A percentile compares a stretch with the other conserved stretches of the same genome.
These are phyloP conservation scores for Termitomyces sp. DNA, from an alignment of 768 basidiomycete genomes.

Conservation along the genomic window DNA sequence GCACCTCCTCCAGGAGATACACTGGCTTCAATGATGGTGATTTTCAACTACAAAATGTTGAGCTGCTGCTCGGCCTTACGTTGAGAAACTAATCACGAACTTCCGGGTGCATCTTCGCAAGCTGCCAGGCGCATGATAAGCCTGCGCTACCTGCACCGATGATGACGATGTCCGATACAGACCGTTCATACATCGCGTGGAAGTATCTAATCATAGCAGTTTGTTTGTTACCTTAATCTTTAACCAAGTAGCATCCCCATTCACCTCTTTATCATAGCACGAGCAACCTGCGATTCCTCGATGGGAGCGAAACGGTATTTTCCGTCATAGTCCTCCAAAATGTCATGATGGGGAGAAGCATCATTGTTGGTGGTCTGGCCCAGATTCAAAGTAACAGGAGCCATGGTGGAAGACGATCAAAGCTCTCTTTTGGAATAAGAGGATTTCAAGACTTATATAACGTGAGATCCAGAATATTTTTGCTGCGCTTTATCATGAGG, in stretches of 20 bases:
- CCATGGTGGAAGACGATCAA: constrained; percentile 4
- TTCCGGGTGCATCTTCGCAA: constrained; percentile 64
- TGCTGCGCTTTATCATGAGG: background rate
- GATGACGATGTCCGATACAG: constrained; percentile 74
- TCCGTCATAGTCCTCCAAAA: constrained; percentile 54
- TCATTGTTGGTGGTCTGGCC: background rate
- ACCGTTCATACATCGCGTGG: constrained; percentile 66
- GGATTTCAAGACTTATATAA: background rate
- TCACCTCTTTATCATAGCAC: constrained; percentile 75
- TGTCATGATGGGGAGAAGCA: constrained; percentile 26
- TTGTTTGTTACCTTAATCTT: background rate
- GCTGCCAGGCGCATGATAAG: constrained; percentile 68
- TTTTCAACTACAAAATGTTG: constrained; percentile 33
- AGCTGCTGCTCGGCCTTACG: background rate
- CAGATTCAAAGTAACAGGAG: constrained; percentile 12
- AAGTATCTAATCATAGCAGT: constrained; percentile 48
- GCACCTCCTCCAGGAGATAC: constrained; percentile 79
- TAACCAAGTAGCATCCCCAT: background rate
- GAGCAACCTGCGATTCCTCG: constrained; percentile 68
- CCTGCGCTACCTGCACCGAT: constrained; percentile 71
- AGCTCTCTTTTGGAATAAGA: background rate
- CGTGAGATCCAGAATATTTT: background rate
- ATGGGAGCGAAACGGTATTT: constrained; percentile 68
- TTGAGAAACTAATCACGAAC: constrained; percentile 24
- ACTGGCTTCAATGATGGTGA: constrained; percentile 64